Evolutionary conservation across 1,139 yeast species (phyloP), one percentile per base, ranked within the genome.

Genomic region (Pichia sp.): DNA sequence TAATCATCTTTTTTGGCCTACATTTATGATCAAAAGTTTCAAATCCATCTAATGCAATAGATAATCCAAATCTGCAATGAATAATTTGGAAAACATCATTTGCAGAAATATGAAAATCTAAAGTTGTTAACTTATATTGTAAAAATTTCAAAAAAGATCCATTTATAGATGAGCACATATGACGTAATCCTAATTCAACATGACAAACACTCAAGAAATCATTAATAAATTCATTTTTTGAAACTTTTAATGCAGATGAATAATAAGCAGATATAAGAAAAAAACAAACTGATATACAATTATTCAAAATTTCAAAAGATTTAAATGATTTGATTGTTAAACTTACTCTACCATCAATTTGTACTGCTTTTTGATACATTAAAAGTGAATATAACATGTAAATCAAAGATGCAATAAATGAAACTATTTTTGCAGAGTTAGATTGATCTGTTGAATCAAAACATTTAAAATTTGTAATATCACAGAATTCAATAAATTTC

Each of bases 51-150:
- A 77, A 68, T 1, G 79, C 66, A 3, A 87, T 64, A 2, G 70
- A 66, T 43, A 85, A 70, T 33, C 86, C 94, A 54, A 81, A 87
- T 11, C 86, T 70, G 58, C 98, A 91, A 48, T 78, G 72, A 19
- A 91, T 64, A 26, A 87, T 69, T 54, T 91, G 97, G 9, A 85
- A 66, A 40, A 86, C 60, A 41, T 88, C 87, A 33, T 69, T 64
- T 46, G 81, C 80, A 1, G 73, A 66, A 8, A 67, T 70, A 2
- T 57, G 53, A 54, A 73, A 64, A 8, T 70, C 64, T 22, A 72
- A 62, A 1, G 64, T 54, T 6, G 78, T 63, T 21, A 87, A 62
- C 16, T 74, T 67, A 15, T 68, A 68, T 50, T 87, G 82, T 1
- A 81, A 66, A 33, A 83, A 62, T 24, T 69, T 69, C 35, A 91